Percentiles rank a stretch among this genome's conserved stretches.
Evolutionary conservation across 768 basidiomycete species (phyloP).

Genomic region (Panellus pusillus): DNA sequence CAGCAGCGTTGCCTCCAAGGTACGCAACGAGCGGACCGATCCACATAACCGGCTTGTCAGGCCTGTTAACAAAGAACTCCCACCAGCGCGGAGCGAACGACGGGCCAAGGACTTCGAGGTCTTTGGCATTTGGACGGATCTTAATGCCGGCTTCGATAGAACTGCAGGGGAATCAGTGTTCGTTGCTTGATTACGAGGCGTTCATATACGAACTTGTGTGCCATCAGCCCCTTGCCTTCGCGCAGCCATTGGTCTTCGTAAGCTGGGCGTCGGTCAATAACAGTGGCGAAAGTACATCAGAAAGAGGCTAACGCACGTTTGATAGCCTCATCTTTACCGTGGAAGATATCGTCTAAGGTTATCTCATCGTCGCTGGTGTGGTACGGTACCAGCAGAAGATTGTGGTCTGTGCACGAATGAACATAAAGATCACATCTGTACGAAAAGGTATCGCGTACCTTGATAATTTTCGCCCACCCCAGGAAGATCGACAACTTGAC

Average conservation of each 20-base stretch:
- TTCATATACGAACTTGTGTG: slow-evolving; percentile 49
- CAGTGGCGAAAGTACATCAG: neutral
- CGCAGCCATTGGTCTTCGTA: slow-evolving; percentile 30
- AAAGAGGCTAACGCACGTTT: slow-evolving; percentile 35
- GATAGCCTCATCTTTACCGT: slow-evolving; percentile 36
- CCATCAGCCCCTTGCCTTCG: slow-evolving; percentile 47
- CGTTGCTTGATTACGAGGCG: slow-evolving; percentile 12
- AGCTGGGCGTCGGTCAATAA: slow-evolving; percentile 10
- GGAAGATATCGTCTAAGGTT: slow-evolving; percentile 50
- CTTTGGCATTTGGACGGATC: slow-evolving; percentile 49
- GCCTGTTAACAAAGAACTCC: slow-evolving; percentile 45
- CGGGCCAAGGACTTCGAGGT: slow-evolving; percentile 51
- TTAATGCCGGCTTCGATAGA: slow-evolving; percentile 57
- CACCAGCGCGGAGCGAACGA: slow-evolving; percentile 51
- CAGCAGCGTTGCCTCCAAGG: slow-evolving; percentile 3
- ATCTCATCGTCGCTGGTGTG: slow-evolving; percentile 43
- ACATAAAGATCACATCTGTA: neutral
- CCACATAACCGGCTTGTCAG: slow-evolving; percentile 50
- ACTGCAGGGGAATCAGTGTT: slow-evolving; percentile 30
- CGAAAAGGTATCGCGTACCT: slow-evolving; percentile 30
- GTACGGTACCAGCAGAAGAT: slow-evolving; percentile 38
- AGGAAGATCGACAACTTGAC: slow-evolving; percentile 59
- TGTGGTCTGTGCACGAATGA: slow-evolving; percentile 38
- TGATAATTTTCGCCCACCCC: slow-evolving; percentile 77
- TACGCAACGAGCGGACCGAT: slow-evolving; percentile 44